Conservation (phyloP, 257 asterid genomes). For the Avicennia marina region DNA sequence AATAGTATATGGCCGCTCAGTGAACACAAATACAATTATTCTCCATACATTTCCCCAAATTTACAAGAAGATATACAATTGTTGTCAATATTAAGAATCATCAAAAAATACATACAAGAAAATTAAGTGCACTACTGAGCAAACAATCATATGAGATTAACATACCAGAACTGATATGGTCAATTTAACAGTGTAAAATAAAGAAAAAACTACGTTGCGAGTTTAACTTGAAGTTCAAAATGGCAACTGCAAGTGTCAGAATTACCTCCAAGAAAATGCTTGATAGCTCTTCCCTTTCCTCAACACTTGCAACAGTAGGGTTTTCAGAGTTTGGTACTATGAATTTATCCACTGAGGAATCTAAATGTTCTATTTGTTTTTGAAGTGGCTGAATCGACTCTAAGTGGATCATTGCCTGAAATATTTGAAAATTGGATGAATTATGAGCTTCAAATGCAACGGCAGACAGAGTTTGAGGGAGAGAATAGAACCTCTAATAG, state of each 20-base stretch:
- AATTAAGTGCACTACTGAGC: not conserved
- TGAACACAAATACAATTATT: not conserved
- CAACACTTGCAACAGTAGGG: slow-evolving; percentile 53
- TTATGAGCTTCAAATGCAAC: no score
- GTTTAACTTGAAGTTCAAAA: slow-evolving; percentile 1
- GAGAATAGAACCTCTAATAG: slow-evolving; percentile 69
- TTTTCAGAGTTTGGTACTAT: slow-evolving; percentile 50
- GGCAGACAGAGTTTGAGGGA: no score
- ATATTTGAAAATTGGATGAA: slow-evolving; percentile 7
- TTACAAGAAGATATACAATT: not conserved
- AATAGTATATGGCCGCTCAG: no score
- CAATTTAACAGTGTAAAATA: not conserved
- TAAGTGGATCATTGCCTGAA: slow-evolving; percentile 91
- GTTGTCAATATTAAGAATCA: no score
- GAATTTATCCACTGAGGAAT: slow-evolving; percentile 76
- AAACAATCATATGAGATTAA: not conserved
- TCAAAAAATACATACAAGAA: no score
- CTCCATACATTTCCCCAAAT: not conserved
- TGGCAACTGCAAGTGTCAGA: not conserved
- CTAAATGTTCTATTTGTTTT: slow-evolving; percentile 73
- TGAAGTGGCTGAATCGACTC: slow-evolving; percentile 90
- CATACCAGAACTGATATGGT: not conserved
- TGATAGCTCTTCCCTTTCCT: slow-evolving; percentile 88
- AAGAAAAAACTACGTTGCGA: not conserved
- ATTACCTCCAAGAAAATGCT: slow-evolving; percentile 92